A percentile compares a stretch with the other conserved stretches of the same genome.
phyloP scores from a whole-genome alignment of 257 asterid species.

The Nicotiana undulata region DNA sequence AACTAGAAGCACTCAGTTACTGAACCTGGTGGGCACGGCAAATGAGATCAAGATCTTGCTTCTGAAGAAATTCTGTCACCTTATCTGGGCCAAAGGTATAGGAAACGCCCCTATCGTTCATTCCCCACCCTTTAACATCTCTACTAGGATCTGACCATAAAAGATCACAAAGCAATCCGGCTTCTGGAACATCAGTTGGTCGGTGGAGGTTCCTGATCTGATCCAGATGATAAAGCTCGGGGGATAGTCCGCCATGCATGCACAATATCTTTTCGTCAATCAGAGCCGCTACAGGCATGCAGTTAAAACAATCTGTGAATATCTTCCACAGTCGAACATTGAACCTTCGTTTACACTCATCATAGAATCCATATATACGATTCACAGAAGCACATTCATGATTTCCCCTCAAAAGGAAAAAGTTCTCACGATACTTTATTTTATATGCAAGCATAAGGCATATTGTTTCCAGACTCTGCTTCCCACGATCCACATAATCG shows the following conservation, averaged over 20 bases:
- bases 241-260: slow-evolving; percentile 89
- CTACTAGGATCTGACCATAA: slow-evolving; percentile 79
- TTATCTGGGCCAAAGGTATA: slow-evolving; percentile 60
- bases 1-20: background rate
- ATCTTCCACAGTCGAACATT: slow-evolving; percentile 63
- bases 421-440: slow-evolving; percentile 66
- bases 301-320: slow-evolving; percentile 70
- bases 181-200: slow-evolving; percentile 67
- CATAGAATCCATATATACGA: slow-evolving; percentile 72
- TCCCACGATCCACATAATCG: slow-evolving; percentile 79
- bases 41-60: slow-evolving; percentile 67
- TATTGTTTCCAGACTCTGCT: slow-evolving; percentile 77
- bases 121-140: slow-evolving; percentile 71
- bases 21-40: slow-evolving; percentile 84
- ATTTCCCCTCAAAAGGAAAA: slow-evolving; percentile 76
- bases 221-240: slow-evolving; percentile 51
- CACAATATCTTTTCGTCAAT: slow-evolving; percentile 71
- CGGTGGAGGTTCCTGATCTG: slow-evolving; percentile 64
- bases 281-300: slow-evolving; percentile 73
- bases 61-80: slow-evolving; percentile 61
- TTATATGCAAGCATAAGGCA: slow-evolving; percentile 73
- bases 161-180: slow-evolving; percentile 67
- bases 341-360: slow-evolving; percentile 70
- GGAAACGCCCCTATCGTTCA: slow-evolving; percentile 75
- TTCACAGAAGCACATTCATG: slow-evolving; percentile 79